Conservation (phyloP, 2,329 filamentous ascomycete species). For the Calcarisporium arbuscula region DNA sequence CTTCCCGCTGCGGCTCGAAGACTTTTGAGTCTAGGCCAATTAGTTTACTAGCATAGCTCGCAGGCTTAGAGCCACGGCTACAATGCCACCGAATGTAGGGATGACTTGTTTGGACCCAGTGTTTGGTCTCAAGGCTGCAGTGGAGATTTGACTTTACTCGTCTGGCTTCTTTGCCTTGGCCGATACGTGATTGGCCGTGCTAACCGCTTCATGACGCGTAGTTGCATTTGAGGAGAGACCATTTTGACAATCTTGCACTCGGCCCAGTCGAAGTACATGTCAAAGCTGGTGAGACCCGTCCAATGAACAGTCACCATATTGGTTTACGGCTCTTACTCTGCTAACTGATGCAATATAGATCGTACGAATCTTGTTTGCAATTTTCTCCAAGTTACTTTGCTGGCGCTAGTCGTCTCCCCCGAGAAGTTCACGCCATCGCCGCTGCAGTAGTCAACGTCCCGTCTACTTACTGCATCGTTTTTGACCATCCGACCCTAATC, state of each 20-base stretch:
- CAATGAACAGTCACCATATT: not conserved
- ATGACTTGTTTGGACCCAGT: conserved; percentile 22
- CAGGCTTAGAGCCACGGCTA: no score
- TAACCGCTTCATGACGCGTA: conserved; percentile 13
- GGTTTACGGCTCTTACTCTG: no score
- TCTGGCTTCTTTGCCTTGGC: conserved; percentile 5
- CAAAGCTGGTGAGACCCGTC: conserved; percentile 22
- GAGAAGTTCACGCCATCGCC: conserved; percentile 20
- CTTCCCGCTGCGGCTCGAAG: no score
- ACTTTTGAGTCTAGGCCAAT: no score
- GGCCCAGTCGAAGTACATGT: conserved; percentile 17
- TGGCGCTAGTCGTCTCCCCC: conserved; percentile 18
- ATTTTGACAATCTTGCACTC: conserved; percentile 17
- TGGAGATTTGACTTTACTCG: conserved; percentile 25
- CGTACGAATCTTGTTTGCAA: conserved; percentile 15
- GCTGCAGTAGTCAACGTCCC: conserved; percentile 21
- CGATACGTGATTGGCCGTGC: not conserved
- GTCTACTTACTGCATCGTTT: conserved; percentile 19
- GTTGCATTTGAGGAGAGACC: conserved; percentile 25
- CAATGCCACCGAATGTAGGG: conserved; percentile 20
- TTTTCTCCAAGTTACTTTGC: conserved; percentile 17
- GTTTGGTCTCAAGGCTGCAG: conserved; percentile 21
- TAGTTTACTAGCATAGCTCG: no score
- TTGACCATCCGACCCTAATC: conserved; percentile 24
- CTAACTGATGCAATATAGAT: conserved; percentile 10